phyloP scores from a whole-genome alignment of 768 basidiomycete species.

The Xerocomus potaroensis region DNA sequence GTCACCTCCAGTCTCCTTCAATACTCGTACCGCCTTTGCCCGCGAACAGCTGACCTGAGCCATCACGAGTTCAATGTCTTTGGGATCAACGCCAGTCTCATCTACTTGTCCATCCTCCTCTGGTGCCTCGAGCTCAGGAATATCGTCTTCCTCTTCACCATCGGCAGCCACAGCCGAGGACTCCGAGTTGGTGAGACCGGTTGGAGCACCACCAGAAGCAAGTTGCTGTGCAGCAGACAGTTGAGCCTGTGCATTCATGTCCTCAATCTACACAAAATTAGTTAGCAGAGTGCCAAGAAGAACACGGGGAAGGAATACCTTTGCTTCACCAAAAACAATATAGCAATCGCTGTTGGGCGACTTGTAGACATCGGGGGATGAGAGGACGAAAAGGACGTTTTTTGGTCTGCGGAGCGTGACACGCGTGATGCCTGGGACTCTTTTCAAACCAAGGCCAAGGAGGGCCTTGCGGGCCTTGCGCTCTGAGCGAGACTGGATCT shows the following conservation, averaged over 20 bases:
- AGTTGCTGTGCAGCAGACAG: constrained; percentile 78
- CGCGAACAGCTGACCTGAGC: constrained; percentile 83
- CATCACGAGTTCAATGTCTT: constrained; percentile 95
- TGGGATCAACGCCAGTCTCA: constrained; percentile 85
- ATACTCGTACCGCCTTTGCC: constrained; percentile 84
- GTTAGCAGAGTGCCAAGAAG: not conserved
- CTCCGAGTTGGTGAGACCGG: constrained; percentile 45
- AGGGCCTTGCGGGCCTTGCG: constrained; percentile 95
- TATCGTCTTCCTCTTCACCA: constrained; percentile 69
- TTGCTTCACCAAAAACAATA: constrained; percentile 98
- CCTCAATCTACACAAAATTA: constrained; percentile 59
- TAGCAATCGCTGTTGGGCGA: constrained; percentile 96
- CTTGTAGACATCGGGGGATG: constrained; percentile 96
- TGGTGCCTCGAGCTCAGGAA: constrained; percentile 77
- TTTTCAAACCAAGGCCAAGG: constrained; percentile 86
- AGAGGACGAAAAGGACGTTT: constrained; percentile 92
- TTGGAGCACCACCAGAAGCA: constrained; percentile 43
- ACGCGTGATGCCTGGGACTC: constrained; percentile 87
- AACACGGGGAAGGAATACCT: constrained; percentile 43
- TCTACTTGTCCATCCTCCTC: constrained; percentile 82
- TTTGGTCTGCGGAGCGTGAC: constrained; percentile 94
- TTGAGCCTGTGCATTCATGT: constrained; percentile 79
- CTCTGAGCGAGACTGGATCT: constrained; percentile 92
- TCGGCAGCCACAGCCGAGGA: constrained; percentile 45
- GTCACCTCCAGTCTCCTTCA: constrained; percentile 92